A percentile compares a stretch with the other conserved stretches of the same genome.
These are phyloP conservation scores for Quercus mongolica DNA, from an alignment of 306 rosid species.

Conservation along the genomic window DNA sequence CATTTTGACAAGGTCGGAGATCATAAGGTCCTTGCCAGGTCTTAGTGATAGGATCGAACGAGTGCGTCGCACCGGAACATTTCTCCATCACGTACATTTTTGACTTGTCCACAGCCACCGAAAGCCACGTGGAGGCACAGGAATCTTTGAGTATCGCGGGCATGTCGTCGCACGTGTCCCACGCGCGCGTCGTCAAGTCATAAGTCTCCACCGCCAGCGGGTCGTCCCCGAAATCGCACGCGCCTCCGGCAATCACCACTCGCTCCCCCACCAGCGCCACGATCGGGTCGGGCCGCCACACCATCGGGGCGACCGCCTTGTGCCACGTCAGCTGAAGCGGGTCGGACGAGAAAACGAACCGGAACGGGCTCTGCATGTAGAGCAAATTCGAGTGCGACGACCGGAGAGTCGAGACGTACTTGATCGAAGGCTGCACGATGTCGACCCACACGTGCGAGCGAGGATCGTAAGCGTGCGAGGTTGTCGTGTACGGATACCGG, in stretches of 20 bases:
- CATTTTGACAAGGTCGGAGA: slow-evolving; percentile 26
- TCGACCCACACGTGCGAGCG: slow-evolving; percentile 61
- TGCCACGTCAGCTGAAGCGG: slow-evolving; percentile 58
- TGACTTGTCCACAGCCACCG: slow-evolving; percentile 38
- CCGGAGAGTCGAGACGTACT: slow-evolving; percentile 36
- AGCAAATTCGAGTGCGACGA: slow-evolving; percentile 67
- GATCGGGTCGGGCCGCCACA: slow-evolving; percentile 62
- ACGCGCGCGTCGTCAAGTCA: slow-evolving; percentile 21
- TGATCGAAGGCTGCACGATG: slow-evolving; percentile 24
- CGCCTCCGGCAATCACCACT: slow-evolving; percentile 53
- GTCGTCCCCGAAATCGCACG: slow-evolving; percentile 53
- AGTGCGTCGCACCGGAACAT: slow-evolving; percentile 41
- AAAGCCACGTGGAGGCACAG: slow-evolving; percentile 53
- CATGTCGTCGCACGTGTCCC: slow-evolving; percentile 50
- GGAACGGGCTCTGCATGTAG: slow-evolving; percentile 49
- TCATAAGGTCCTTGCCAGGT: slow-evolving; percentile 62
- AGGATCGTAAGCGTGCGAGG: slow-evolving; percentile 67
- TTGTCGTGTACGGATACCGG: slow-evolving; percentile 31
- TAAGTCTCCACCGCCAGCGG: slow-evolving; percentile 65
- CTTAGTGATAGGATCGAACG: slow-evolving; percentile 35
- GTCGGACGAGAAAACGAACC: slow-evolving; percentile 56
- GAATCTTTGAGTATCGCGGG: slow-evolving; percentile 47
- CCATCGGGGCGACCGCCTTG: slow-evolving; percentile 32
- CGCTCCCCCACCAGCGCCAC: slow-evolving; percentile 39
- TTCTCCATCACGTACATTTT: slow-evolving; percentile 51